These are phyloP conservation scores for Camellia oleifera DNA, from an alignment of 179 eudicot genomes.

Conservation along the genomic window DNA sequence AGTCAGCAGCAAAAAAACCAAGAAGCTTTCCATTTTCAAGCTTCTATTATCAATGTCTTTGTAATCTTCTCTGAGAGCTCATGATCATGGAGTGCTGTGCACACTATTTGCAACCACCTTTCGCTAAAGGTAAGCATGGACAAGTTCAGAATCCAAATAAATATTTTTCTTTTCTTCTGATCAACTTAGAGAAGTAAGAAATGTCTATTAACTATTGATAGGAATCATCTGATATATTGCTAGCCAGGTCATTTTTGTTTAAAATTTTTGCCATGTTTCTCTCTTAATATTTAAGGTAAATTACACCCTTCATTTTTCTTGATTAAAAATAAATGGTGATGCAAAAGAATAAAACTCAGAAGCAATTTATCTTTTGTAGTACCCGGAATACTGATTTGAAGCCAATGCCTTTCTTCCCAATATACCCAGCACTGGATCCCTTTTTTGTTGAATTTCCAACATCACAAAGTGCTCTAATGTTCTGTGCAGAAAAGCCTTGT, in stretches of 20 bases:
- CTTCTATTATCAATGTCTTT: no score
- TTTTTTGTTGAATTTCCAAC: slow-evolving; percentile 95
- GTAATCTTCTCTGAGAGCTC: no score
- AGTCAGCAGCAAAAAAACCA: no score
- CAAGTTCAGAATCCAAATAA: no score
- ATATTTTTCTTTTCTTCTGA: no score
- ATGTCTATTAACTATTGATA: neutral
- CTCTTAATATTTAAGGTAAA: neutral
- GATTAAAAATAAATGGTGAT: no score
- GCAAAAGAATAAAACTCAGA: neutral
- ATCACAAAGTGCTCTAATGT: slow-evolving; percentile 96
- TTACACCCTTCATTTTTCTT: neutral
- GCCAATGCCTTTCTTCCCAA: slow-evolving; percentile 99
- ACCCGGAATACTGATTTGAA: slow-evolving; percentile 99
- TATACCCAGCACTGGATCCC: slow-evolving; percentile 78
- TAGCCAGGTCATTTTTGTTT: neutral
- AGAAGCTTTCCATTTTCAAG: no score
- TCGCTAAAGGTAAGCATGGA: no score
- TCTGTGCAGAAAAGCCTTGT: slow-evolving; percentile 68
- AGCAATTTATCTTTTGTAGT: slow-evolving; percentile 14
- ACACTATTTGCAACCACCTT: no score
- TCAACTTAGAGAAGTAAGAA: neutral
- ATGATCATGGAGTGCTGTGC: no score
- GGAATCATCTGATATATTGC: neutral
- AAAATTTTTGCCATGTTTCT: neutral